Evolutionary conservation across 768 basidiomycete species (phyloP).

Genomic region (Boletus fagicola): DNA sequence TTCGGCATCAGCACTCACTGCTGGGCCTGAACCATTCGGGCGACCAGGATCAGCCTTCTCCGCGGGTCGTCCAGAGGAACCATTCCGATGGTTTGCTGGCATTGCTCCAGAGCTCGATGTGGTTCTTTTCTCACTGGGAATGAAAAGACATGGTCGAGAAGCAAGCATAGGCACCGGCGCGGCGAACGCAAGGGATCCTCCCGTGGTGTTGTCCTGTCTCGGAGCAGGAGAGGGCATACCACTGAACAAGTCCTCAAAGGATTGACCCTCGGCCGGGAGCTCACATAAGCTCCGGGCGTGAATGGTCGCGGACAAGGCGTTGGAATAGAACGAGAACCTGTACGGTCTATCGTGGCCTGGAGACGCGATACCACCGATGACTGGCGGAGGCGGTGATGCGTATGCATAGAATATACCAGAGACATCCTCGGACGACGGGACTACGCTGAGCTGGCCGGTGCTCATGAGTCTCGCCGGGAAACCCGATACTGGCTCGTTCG

Average conservation of each 20-base stretch:
- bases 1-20: slow-evolving; percentile 47
- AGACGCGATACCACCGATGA: slow-evolving; percentile 38
- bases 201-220: slow-evolving; percentile 7
- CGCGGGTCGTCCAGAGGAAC: slow-evolving; percentile 17
- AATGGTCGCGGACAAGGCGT: slow-evolving; percentile 86
- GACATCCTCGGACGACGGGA: slow-evolving; percentile 45
- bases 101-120: slow-evolving; percentile 6
- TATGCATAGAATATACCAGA: slow-evolving; percentile 18
- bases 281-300: slow-evolving; percentile 92
- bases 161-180: slow-evolving; percentile 10
- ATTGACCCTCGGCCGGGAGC: slow-evolving; percentile 89
- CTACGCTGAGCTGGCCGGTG: slow-evolving; percentile 34
- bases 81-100: slow-evolving; percentile 10
- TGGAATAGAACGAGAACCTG: slow-evolving; percentile 98
- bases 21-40: slow-evolving; percentile 26
- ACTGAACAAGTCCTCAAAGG: slow-evolving; percentile 86
- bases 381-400: slow-evolving; percentile 5
- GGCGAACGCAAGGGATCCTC: neutral
- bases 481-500: slow-evolving; percentile 47
- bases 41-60: slow-evolving; percentile 22
- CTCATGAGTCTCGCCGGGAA: slow-evolving; percentile 40
- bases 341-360: slow-evolving; percentile 85
- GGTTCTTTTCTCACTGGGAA: slow-evolving; percentile 9
- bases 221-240: slow-evolving; percentile 38
- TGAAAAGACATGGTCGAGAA: slow-evolving; percentile 2